Conservation (phyloP, 129 eudicot genomes). For the Apium graveolens region DNA sequence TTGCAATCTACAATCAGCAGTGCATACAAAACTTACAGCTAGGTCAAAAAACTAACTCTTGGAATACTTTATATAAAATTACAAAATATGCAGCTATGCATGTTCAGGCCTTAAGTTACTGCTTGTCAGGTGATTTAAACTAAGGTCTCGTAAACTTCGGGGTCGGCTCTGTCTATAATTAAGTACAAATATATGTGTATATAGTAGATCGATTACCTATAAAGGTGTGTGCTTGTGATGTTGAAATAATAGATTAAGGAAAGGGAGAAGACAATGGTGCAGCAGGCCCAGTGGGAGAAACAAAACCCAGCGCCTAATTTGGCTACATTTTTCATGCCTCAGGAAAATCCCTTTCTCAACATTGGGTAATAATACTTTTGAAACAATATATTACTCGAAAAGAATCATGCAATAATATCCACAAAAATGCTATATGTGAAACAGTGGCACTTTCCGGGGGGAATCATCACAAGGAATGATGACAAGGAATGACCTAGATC, state of each 20-base stretch:
- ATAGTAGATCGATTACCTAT: too few species aligned
- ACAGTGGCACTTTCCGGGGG: constrained; percentile 4
- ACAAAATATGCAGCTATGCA: too few species aligned
- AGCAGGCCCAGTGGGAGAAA: constrained; percentile 12
- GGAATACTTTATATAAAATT: too few species aligned
- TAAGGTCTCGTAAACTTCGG: too few species aligned
- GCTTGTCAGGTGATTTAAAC: too few species aligned
- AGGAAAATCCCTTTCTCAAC: constrained; percentile 8
- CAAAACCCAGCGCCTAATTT: constrained; percentile 4
- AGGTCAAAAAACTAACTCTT: too few species aligned
- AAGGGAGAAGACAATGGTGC: constrained; percentile 7
- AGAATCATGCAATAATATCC: neutral
- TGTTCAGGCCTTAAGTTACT: too few species aligned
- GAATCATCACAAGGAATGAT: constrained; percentile 9
- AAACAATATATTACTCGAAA: neutral
- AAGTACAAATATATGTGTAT: neutral
- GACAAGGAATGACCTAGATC: constrained; percentile 6
- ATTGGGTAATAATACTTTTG: neutral
- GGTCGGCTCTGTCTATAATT: too few species aligned
- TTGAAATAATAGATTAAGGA: neutral
- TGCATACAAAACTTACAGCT: too few species aligned
- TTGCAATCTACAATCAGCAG: neutral
- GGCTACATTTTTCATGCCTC: constrained; percentile 1
- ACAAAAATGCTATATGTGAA: neutral
- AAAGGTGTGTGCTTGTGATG: neutral